Evolutionary conservation across 331 rosid species (phyloP).

Genomic region (Quercus lobata): DNA sequence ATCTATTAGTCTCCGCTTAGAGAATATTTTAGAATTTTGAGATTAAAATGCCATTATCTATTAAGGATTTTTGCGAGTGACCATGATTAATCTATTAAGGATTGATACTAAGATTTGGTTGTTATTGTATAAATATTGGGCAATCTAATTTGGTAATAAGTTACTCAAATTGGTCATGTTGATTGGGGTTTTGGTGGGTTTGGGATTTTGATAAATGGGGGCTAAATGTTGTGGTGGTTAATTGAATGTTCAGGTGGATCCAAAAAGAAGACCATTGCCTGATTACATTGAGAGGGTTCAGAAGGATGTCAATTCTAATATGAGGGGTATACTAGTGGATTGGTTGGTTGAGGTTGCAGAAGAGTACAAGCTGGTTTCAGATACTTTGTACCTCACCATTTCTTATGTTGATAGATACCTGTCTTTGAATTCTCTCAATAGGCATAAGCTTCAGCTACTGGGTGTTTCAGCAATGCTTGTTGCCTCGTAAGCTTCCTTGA

Average conservation of each 20-base stretch:
- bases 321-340: constrained; percentile 83
- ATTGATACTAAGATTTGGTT: too few relatives aligned
- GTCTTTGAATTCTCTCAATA: constrained; percentile 40
- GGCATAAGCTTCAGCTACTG: constrained; percentile 59
- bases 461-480: constrained; percentile 84
- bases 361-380: constrained; percentile 72
- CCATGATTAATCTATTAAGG: neutral
- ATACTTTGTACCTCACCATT: constrained; percentile 63
- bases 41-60: neutral
- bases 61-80: too few relatives aligned
- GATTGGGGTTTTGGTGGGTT: neutral
- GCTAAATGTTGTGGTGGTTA: neutral
- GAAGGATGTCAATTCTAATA: constrained; percentile 60
- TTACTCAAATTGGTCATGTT: neutral
- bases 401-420: constrained; percentile 64
- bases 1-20: neutral
- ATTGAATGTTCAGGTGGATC: constrained; percentile 46
- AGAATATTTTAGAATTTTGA: neutral
- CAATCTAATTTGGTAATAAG: too few relatives aligned
- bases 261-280: constrained; percentile 54
- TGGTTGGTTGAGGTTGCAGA: constrained; percentile 95
- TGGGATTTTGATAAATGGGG: neutral
- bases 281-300: constrained; percentile 66
- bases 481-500: constrained; percentile 67
- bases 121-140: neutral